Base-by-base conservation (phyloP, 2,329 filamentous ascomycete genomes). In the Chaetomiaceae sp. region DNA sequence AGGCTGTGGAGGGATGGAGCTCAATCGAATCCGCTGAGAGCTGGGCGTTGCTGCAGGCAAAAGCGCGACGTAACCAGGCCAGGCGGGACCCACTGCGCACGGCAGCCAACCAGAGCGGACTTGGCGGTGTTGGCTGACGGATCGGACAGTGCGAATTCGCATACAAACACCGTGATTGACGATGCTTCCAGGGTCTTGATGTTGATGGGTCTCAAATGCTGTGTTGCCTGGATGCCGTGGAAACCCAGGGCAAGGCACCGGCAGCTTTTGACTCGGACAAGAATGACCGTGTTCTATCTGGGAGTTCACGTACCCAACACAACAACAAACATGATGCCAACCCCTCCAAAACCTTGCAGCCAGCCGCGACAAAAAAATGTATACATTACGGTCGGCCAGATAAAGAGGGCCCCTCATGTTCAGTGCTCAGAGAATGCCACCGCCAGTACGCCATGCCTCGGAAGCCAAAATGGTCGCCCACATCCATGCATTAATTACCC, bases 41-140 rank as follows among this genome's bases (percentile, higher is more conserved):
- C 54, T 58, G 56, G 48, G 52, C 55, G 34, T 16, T 39, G 53
- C 53, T 47, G 55, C 56, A 62, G 60, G 60, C 60, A 62, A 62
- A 60, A 60, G 60, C 60, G 60, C 60, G 60, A 62, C 60, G 60
- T 62, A 62, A 62, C 60, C 57, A 55, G 55, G 51, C 55, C 35
- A 53, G 57, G 54, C 46, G 40, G 48, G 44, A 48, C 48, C 57
- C 52, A 58, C 56, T 47, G 16, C 30, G 19, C n/a, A 13, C 25
- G 38, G 25, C 42, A 34, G n/a, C 51, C 44, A 47, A 53, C 51
- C 48, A 54, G 3, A 27, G 16, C 16, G 16, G 14, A 14, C 21
- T 12, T 13, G 7, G 7, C 20, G 13, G 42, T 10, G 50, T 44
- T 51, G 47, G 41, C 53, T 55, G 48, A 48, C 34, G 16, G 7